Evolutionary conservation across 306 rosid species (phyloP).

Genomic region (Dryas drummondii): DNA sequence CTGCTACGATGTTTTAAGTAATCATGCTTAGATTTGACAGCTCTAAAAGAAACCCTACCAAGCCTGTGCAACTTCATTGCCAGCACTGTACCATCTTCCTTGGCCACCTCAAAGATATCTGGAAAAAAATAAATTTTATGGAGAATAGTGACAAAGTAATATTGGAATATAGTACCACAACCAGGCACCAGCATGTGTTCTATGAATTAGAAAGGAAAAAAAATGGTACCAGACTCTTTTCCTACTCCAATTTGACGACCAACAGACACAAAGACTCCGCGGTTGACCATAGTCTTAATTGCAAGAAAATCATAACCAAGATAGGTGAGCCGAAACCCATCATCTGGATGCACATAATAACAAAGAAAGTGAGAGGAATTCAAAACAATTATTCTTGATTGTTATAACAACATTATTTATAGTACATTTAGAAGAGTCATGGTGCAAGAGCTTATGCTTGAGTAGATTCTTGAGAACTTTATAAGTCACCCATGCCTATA

Average conservation of each 20-base stretch:
- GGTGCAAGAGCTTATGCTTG: conserved; percentile 84
- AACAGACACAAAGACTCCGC: conserved; percentile 76
- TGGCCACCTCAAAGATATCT: conserved; percentile 95
- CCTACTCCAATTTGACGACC: conserved; percentile 98
- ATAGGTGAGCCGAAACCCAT: conserved; percentile 90
- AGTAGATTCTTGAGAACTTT: conserved; percentile 85
- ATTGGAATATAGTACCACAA: not conserved
- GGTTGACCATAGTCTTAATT: conserved; percentile 83
- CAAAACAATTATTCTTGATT: too few relatives aligned
- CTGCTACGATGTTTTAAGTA: conserved; percentile 83
- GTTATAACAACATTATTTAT: conserved; percentile 11
- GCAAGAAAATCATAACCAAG: conserved; percentile 98
- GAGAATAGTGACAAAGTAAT: not conserved
- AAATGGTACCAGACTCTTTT: conserved; percentile 78
- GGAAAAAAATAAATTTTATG: conserved; percentile 19
- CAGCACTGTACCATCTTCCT: conserved; percentile 79
- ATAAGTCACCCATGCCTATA: too few relatives aligned
- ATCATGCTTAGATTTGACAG: conserved; percentile 94
- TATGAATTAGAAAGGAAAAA: not conserved
- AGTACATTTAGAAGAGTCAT: conserved; percentile 82
- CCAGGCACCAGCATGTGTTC: not conserved
- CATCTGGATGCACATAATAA: conserved; percentile 53
- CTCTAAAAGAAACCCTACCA: conserved; percentile 90
- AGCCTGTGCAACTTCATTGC: conserved; percentile 91
- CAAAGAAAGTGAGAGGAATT: not conserved